phyloP scores from a whole-genome alignment of 1,284 basidiomycete species.

The Malassezia vespertilionis region DNA sequence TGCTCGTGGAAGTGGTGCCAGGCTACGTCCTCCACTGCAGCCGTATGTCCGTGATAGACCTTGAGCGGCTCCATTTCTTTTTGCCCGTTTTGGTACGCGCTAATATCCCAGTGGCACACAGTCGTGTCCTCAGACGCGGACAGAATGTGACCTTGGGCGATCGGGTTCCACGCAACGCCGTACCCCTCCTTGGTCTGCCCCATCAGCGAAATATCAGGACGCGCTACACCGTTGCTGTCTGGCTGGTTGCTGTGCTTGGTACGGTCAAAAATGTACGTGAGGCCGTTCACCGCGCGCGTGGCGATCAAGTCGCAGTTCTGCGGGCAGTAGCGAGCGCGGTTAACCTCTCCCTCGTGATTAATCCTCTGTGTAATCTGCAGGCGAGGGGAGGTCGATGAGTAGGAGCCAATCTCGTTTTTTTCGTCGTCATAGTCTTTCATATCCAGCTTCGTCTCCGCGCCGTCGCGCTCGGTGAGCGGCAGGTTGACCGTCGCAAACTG shows the following conservation, averaged over 20 bases:
- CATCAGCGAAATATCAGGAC: conserved; percentile 77
- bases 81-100: conserved; percentile 71
- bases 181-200: conserved; percentile 95
- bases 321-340: conserved; percentile 95
- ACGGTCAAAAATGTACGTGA: conserved; percentile 86
- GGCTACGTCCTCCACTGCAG: conserved; percentile 73
- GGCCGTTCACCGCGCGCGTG: conserved; percentile 79
- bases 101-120: conserved; percentile 91
- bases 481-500: conserved; percentile 85
- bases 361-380: conserved; percentile 87
- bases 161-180: conserved; percentile 81
- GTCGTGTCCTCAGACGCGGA: conserved; percentile 93
- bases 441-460: conserved; percentile 59
- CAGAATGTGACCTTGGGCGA: conserved; percentile 69
- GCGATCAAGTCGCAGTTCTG: conserved; percentile 96
- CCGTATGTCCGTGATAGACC: conserved; percentile 61
- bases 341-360: conserved; percentile 92
- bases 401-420: conserved; percentile 54
- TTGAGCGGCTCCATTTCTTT: conserved; percentile 67
- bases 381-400: conserved; percentile 61
- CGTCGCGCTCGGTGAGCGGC: conserved; percentile 55
- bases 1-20: conserved; percentile 80
- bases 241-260: conserved; percentile 94
- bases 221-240: conserved; percentile 64
- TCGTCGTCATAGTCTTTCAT: conserved; percentile 79